phyloP scores from a whole-genome alignment of 2,329 filamentous ascomycete genomes.

The Knufia petricola region DNA sequence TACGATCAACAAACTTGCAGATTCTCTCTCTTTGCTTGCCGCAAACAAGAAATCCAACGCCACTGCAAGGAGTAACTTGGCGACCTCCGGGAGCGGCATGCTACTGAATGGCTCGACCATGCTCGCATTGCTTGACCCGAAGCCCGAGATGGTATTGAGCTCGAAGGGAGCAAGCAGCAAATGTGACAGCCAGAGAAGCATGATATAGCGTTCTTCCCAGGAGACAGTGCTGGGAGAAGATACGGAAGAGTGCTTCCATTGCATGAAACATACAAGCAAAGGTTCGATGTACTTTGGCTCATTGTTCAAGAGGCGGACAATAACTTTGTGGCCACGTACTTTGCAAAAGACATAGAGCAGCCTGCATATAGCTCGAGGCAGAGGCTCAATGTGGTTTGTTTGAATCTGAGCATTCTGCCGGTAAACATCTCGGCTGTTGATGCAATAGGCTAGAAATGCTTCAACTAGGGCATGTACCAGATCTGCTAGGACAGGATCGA shows the following conservation, averaged over 20 bases:
- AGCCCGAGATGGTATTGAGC: conserved; percentile 66
- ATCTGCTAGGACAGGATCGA: conserved; percentile 70
- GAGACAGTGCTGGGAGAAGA: conserved; percentile 37
- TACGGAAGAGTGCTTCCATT: conserved; percentile 31
- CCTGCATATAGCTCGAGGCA: conserved; percentile 63
- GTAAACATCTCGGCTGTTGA: conserved; percentile 34
- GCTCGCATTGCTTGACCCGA: conserved; percentile 4
- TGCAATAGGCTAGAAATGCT: conserved; percentile 62
- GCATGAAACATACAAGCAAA: conserved; percentile 65
- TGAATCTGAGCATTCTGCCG: conserved; percentile 25
- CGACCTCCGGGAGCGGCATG: conserved; percentile 55
- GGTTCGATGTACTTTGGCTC: conserved; percentile 78
- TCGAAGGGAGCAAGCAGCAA: conserved; percentile 82
- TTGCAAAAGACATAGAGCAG: conserved; percentile 90
- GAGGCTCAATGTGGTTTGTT: conserved; percentile 34
- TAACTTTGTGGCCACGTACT: conserved; percentile 83
- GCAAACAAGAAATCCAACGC: conserved; percentile 62
- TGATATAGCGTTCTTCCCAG: conserved; percentile 85
- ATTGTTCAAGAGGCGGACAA: conserved; percentile 82
- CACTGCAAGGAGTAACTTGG: conserved; percentile 59
- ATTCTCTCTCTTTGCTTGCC: conserved; percentile 79
- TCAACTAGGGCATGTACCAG: conserved; percentile 66
- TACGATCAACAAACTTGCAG: conserved; percentile 73
- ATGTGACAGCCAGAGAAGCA: conserved; percentile 79
- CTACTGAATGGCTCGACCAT: conserved; percentile 21